A percentile compares a stretch with the other conserved stretches of the same genome.
Conservation (phyloP, 805 yeast genomes). For the Metschnikowia kunwiensis region DNA sequence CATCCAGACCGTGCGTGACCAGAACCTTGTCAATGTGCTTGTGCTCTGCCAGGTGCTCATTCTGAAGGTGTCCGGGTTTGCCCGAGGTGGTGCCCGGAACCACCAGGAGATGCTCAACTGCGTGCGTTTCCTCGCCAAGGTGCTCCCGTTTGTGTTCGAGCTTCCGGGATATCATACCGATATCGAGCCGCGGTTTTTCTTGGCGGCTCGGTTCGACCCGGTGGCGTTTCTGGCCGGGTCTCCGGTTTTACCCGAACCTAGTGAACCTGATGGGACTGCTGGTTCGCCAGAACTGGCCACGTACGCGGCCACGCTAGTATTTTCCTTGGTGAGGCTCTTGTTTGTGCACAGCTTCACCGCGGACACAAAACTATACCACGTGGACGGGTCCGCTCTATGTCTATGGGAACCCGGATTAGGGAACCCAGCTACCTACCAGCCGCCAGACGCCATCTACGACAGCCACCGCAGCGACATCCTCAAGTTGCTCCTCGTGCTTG, state of each 20-base stretch:
- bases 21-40: slow-evolving; percentile 56
- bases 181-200: slow-evolving; percentile 29
- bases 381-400: slow-evolving; percentile 10
- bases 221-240: slow-evolving; percentile 4
- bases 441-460: slow-evolving; percentile 42
- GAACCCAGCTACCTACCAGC: slow-evolving; percentile 26
- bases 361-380: slow-evolving; percentile 3
- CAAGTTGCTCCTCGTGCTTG: slow-evolving; percentile 55
- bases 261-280: neutral
- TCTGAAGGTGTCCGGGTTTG: slow-evolving; percentile 22
- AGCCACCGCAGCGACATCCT: slow-evolving; percentile 66
- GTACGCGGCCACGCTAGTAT: slow-evolving; percentile 5
- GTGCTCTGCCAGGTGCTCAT: slow-evolving; percentile 42
- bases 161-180: slow-evolving; percentile 24
- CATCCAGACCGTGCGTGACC: slow-evolving; percentile 55
- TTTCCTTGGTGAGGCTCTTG: slow-evolving; percentile 41
- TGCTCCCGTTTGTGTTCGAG: slow-evolving; percentile 70
- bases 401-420: slow-evolving; percentile 88
- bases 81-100: slow-evolving; percentile 5
- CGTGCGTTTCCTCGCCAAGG: slow-evolving; percentile 57
- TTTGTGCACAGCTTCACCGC: slow-evolving; percentile 59
- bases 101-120: slow-evolving; percentile 52
- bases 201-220: slow-evolving; percentile 45
- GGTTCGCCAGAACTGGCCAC: neutral
- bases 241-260: neutral